These are phyloP conservation scores for Colletotrichum salicis DNA, from an alignment of 2,329 filamentous ascomycete genomes.

Conservation along the genomic window DNA sequence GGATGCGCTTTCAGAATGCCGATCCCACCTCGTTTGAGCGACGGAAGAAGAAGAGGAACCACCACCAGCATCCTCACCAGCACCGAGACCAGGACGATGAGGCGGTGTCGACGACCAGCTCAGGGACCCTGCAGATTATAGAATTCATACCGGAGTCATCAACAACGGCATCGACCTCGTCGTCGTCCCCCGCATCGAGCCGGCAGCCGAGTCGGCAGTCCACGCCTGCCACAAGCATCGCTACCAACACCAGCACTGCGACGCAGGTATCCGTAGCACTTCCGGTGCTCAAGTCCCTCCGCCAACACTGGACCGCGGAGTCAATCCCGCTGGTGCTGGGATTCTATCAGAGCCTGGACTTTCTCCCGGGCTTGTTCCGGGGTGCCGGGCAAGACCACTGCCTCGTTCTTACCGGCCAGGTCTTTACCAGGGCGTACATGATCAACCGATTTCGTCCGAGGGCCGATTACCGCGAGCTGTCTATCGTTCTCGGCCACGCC, in stretches of 20 bases:
- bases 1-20: conserved; percentile 52
- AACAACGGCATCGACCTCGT: background rate
- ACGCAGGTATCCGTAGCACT: background rate
- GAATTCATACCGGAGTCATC: background rate
- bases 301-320: conserved; percentile 51
- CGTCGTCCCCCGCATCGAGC: conserved; percentile 8
- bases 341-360: conserved; percentile 49
- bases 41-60: conserved; percentile 46
- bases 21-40: conserved; percentile 39
- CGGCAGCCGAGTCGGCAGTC: background rate
- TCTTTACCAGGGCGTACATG: conserved; percentile 53
- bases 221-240: background rate
- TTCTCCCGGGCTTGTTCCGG: conserved; percentile 46
- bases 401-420: conserved; percentile 51
- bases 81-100: background rate
- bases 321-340: conserved; percentile 53
- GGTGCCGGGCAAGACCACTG: conserved; percentile 44
- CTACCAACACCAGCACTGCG: background rate
- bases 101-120: background rate
- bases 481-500: conserved; percentile 49
- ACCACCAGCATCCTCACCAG: conserved; percentile 16
- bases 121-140: conserved; percentile 3
- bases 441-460: conserved; percentile 49
- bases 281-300: conserved; percentile 35
- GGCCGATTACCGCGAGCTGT: conserved; percentile 46